Evolutionary conservation across 257 asterid genomes (phyloP), one percentile per base, ranked within the genome.

Genomic region (Salvia miltiorrhiza): DNA sequence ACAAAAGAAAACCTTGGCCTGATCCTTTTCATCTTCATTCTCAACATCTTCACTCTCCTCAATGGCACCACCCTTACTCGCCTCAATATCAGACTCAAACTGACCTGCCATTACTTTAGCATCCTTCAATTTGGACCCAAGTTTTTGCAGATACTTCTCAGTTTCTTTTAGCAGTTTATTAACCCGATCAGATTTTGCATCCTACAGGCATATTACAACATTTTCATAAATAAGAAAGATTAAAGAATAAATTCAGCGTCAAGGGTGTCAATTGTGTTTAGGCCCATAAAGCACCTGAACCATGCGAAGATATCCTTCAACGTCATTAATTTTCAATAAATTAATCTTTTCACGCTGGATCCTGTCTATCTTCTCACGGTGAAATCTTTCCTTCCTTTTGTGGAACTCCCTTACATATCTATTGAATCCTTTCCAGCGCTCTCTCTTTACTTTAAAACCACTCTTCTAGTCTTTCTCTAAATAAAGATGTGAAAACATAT

Each of bases 221-320:
- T 23, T 58, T 26, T 63, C 39, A 77, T 52, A 33, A 53, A 71
- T 65, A 23, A 69, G 58, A 63, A 48, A 63, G 49, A 49, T 5
- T 55, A 63, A 44, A 63, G 49, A 49, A 4, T 49, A 73, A 66
- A 56, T n/a, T 9, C 44, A 70, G 52, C 12, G 57, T 58, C 68
- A 59, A 56, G 65, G 57, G 26, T 20, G 19, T 44, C 24, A 64
- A 64, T 35, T 16, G 20, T 43, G 76, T 40, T 14, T 21, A 61
- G 68, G 33, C 61, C 54, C 50, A 56, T 43, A 62, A 76, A 73
- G 81, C 78, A 93, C 99, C 99, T 94, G 84, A 77, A 94, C 97
- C 99, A 94, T 94, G 73, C 99, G 92, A 74, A 94, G 97, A 80
- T 94, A 94, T 67, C 99, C 99, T 86, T 94, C 99, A 52, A 94